Percentiles rank a stretch among this genome's conserved stretches.
phyloP scores from a whole-genome alignment of 2,329 filamentous ascomycete genomes.

The Rhynchosporium graminicola region DNA sequence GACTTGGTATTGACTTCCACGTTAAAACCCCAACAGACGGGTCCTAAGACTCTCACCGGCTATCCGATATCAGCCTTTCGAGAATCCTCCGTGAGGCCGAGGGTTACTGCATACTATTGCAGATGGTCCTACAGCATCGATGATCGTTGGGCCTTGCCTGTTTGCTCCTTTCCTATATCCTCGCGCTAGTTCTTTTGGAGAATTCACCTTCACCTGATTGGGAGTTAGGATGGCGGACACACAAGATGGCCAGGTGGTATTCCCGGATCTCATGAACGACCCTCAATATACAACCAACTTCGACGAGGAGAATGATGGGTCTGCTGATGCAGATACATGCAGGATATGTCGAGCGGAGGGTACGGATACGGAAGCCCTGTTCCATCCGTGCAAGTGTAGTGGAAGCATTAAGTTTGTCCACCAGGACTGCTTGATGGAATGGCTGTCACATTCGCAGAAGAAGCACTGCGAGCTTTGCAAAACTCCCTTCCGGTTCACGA shows the following conservation, averaged over 20 bases:
- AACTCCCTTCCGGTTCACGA: slow-evolving; percentile 96
- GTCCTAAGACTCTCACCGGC: neutral
- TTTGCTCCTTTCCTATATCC: slow-evolving; percentile 18
- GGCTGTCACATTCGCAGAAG: slow-evolving; percentile 98
- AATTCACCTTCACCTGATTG: neutral
- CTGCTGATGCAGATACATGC: slow-evolving; percentile 69
- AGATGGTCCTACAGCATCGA: slow-evolving; percentile 32
- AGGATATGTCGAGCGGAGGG: slow-evolving; percentile 94
- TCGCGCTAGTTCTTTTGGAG: neutral
- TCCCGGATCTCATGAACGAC: slow-evolving; percentile 59
- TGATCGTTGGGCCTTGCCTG: slow-evolving; percentile 37
- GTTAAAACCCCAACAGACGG: neutral
- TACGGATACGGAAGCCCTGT: slow-evolving; percentile 79
- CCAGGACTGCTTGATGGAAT: slow-evolving; percentile 97
- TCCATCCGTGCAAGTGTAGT: slow-evolving; percentile 98
- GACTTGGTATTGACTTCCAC: neutral
- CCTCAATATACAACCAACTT: slow-evolving; percentile 49
- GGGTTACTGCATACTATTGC: slow-evolving; percentile 8
- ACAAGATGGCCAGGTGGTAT: slow-evolving; percentile 1
- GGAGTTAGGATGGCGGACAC: slow-evolving; percentile 28
- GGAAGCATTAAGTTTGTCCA: slow-evolving; percentile 99
- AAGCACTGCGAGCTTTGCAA: slow-evolving; percentile 99
- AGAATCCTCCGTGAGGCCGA: neutral
- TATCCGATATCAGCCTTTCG: neutral
- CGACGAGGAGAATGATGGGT: slow-evolving; percentile 36